Evolutionary conservation across 179 eudicot genomes (phyloP).

Genomic region (Corrigiola litoralis): DNA sequence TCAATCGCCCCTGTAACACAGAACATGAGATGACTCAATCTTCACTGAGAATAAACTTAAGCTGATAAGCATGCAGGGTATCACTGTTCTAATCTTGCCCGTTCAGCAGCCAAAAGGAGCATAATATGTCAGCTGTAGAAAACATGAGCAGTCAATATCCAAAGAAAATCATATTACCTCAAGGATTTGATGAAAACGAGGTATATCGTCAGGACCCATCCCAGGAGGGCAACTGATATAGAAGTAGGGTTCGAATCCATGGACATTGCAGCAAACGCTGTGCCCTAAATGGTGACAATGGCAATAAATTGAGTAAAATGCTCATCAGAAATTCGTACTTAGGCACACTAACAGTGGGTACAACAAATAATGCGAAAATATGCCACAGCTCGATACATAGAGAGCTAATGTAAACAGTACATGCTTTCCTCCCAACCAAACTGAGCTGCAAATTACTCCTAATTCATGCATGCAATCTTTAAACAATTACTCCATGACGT

Average conservation of each 20-base stretch:
- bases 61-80: background rate
- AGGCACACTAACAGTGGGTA: too few species aligned
- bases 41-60: background rate
- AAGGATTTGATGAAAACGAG: constrained; percentile 71
- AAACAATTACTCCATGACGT: too few species aligned
- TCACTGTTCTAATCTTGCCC: background rate
- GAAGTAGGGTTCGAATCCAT: constrained; percentile 98
- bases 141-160: background rate
- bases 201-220: constrained; percentile 95
- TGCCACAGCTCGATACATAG: too few species aligned
- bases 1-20: constrained; percentile 71
- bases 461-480: too few species aligned
- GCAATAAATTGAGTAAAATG: constrained; percentile 6
- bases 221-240: constrained; percentile 84
- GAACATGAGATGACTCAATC: background rate
- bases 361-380: too few species aligned
- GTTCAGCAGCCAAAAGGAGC: background rate
- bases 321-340: too few species aligned
- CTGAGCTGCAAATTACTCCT: too few species aligned
- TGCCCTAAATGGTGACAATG: constrained; percentile 49
- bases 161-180: constrained; percentile 50
- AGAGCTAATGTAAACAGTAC: too few species aligned
- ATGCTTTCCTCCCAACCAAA: too few species aligned
- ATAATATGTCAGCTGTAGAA: background rate
- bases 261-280: constrained; percentile 90